Percentiles rank a stretch among this genome's conserved stretches.
phyloP scores from a whole-genome alignment of 257 asterid species.

The Plantago elongata region DNA sequence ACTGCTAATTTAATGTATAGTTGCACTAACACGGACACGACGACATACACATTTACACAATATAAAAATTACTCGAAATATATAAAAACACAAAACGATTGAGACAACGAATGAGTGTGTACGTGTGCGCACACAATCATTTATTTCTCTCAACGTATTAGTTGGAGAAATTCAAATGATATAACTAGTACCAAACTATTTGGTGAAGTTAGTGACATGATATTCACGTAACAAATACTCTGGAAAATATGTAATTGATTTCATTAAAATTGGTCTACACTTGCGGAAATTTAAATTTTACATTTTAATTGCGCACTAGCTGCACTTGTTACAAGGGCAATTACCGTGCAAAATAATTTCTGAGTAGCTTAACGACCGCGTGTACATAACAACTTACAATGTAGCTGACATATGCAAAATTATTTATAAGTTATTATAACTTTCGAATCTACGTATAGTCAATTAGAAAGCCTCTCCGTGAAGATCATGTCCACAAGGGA shows the following conservation, averaged over 20 bases:
- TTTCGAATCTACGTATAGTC: conserved; percentile 2
- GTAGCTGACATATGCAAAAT: background rate
- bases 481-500: conserved; percentile 21
- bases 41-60: too few species aligned
- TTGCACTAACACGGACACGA: too few species aligned
- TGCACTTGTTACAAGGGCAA: background rate
- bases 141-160: too few species aligned
- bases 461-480: background rate
- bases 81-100: too few species aligned
- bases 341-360: background rate
- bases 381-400: background rate
- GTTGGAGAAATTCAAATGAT: too few species aligned
- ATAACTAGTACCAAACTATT: too few species aligned
- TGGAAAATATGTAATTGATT: too few species aligned
- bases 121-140: too few species aligned
- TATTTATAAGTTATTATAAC: background rate
- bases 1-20: conserved; percentile 5
- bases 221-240: too few species aligned
- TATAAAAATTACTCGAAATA: too few species aligned
- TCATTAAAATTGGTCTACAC: background rate
- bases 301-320: background rate
- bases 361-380: background rate
- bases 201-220: too few species aligned
- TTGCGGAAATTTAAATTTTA: conserved; percentile 1
- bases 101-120: too few species aligned